These are phyloP conservation scores for Geum urbanum DNA, from an alignment of 306 rosid species.

Conservation along the genomic window DNA sequence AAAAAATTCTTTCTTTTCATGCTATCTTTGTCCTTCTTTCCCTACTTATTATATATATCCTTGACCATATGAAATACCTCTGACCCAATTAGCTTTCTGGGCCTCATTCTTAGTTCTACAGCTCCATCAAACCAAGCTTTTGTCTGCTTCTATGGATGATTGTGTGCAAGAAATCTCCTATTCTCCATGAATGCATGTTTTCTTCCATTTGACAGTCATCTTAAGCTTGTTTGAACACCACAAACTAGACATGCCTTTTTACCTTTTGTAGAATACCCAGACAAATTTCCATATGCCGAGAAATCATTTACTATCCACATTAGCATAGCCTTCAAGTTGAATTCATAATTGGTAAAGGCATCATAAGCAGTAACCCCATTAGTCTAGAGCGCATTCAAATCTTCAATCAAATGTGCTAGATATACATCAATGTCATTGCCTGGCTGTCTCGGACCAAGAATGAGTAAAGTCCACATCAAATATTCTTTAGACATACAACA, in stretches of 20 bases:
- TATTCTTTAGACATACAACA: slow-evolving; percentile 5
- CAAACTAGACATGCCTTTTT: neutral
- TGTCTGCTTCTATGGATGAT: neutral
- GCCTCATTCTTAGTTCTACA: neutral
- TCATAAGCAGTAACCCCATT: neutral
- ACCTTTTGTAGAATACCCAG: neutral
- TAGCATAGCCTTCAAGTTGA: neutral
- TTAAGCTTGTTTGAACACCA: neutral
- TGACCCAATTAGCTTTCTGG: neutral
- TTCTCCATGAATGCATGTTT: neutral
- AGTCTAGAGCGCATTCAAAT: neutral
- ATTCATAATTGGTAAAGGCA: neutral
- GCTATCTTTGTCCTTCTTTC: neutral
- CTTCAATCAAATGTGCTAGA: neutral
- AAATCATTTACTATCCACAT: neutral
- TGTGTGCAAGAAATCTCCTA: neutral
- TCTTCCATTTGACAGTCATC: neutral
- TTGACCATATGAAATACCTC: neutral
- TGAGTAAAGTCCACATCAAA: slow-evolving; percentile 6
- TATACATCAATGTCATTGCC: slow-evolving; percentile 1
- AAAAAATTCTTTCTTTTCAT: no score
- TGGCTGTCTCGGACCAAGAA: neutral
- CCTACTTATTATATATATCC: neutral
- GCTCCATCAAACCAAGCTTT: neutral
- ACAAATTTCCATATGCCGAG: neutral